Evolutionary conservation across 345 rosid genomes (phyloP).

Genomic region (Pistacia atlantica): DNA sequence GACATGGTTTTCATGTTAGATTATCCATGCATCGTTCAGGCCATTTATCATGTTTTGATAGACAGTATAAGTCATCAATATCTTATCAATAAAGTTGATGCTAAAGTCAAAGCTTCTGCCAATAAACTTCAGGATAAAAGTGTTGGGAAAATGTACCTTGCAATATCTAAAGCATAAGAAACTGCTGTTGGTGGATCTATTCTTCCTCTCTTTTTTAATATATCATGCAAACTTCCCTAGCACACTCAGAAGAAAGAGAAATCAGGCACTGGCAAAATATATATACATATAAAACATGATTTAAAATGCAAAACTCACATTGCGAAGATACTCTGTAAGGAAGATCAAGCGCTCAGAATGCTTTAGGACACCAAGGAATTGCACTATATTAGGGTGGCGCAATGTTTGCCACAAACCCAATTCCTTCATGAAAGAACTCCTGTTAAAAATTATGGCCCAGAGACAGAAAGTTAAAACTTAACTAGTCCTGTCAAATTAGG

Average conservation of each 20-base stretch:
- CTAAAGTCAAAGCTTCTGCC: neutral
- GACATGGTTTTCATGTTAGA: neutral
- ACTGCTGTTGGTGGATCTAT: constrained; percentile 53
- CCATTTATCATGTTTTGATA: neutral
- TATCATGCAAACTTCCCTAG: constrained; percentile 66
- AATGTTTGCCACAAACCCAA: constrained; percentile 63
- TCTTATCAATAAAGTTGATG: neutral
- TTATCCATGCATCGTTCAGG: neutral
- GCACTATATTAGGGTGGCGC: constrained; percentile 73
- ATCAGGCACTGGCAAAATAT: constrained; percentile 14
- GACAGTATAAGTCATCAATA: neutral
- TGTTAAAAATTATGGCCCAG: constrained; percentile 16
- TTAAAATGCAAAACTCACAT: constrained; percentile 39
- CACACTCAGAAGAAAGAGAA: constrained; percentile 19
- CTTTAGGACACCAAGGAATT: constrained; percentile 71
- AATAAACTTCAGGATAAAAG: constrained; percentile 10
- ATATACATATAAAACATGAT: neutral
- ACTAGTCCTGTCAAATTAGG: neutral
- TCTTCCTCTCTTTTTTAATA: constrained; percentile 52
- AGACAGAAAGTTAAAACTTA: constrained; percentile 16
- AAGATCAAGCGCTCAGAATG: constrained; percentile 57
- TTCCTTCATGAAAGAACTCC: constrained; percentile 55
- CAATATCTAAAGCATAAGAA: constrained; percentile 65
- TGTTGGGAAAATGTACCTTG: constrained; percentile 43
- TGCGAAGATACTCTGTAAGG: constrained; percentile 61